Evolutionary conservation across 2,329 filamentous ascomycete genomes (phyloP).

Genomic region (Davidsoniella eucalypti): DNA sequence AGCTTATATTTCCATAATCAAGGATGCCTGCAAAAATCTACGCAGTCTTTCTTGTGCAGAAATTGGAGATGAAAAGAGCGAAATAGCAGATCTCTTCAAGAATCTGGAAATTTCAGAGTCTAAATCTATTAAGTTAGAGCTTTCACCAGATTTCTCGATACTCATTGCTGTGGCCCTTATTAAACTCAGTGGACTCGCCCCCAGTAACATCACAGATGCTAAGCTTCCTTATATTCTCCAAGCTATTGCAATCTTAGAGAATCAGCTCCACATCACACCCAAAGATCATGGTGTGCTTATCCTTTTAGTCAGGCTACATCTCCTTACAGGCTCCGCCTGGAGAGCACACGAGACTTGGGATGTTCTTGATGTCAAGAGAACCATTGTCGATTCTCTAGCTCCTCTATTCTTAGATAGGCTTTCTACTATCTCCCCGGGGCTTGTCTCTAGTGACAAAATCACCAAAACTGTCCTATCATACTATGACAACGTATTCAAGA

Average conservation of each 20-base stretch:
- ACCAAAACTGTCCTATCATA: constrained; percentile 18
- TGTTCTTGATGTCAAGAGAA: constrained; percentile 37
- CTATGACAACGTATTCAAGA: constrained; percentile 29
- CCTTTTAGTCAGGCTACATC: constrained; percentile 34
- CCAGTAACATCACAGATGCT: background rate
- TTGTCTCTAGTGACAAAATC: constrained; percentile 19
- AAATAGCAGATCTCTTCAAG: constrained; percentile 5
- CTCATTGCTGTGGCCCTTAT: constrained; percentile 11
- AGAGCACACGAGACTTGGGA: constrained; percentile 33
- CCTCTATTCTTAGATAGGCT: constrained; percentile 39
- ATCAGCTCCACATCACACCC: constrained; percentile 28
- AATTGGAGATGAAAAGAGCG: constrained; percentile 12
- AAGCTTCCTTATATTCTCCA: constrained; percentile 25
- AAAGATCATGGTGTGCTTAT: constrained; percentile 32
- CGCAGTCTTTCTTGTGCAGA: constrained; percentile 5
- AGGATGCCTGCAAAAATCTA: constrained; percentile 14
- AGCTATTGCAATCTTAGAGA: constrained; percentile 32
- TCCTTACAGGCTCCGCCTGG: constrained; percentile 32
- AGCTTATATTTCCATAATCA: constrained; percentile 23
- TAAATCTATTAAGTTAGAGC: constrained; percentile 9
- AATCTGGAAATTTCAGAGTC: constrained; percentile 4
- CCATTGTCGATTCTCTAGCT: constrained; percentile 38
- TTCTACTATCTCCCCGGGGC: constrained; percentile 30
- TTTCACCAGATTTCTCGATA: constrained; percentile 12
- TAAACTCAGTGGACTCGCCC: constrained; percentile 3